A percentile compares a stretch with the other conserved stretches of the same genome.
phyloP scores from a whole-genome alignment of 371 early-diverging fungal species.

The Mortierella sp. region DNA sequence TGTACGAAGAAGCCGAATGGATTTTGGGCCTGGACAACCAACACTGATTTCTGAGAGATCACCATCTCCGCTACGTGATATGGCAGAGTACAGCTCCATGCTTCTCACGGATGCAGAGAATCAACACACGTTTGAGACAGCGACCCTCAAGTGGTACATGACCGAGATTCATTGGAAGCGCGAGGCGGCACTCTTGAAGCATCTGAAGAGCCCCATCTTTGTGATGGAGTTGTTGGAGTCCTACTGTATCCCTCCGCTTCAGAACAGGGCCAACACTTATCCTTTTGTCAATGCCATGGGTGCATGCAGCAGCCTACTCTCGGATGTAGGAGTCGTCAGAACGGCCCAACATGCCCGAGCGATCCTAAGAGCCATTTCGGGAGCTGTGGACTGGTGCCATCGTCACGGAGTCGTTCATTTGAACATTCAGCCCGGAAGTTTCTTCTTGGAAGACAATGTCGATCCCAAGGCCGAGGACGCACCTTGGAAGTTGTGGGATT shows the following conservation, averaged over 20 bases:
- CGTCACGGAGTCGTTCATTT: constrained; percentile 49
- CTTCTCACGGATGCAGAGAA: constrained; percentile 50
- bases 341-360: constrained; percentile 41
- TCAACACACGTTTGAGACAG: constrained; percentile 46
- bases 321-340: constrained; percentile 28
- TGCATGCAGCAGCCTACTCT: constrained; percentile 40
- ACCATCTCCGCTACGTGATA: constrained; percentile 6
- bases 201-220: constrained; percentile 52
- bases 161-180: constrained; percentile 54
- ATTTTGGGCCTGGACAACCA: neutral
- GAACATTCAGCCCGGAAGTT: constrained; percentile 51
- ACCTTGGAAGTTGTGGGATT: constrained; percentile 54
- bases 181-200: constrained; percentile 49
- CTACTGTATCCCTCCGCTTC: constrained; percentile 47
- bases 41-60: neutral
- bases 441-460: constrained; percentile 48
- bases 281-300: constrained; percentile 51
- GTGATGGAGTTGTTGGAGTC: constrained; percentile 49
- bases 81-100: constrained; percentile 43
- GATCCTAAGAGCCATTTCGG: constrained; percentile 41
- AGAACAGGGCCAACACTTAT: constrained; percentile 33
- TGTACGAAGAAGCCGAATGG: constrained; percentile 32
- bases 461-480: constrained; percentile 44
- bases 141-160: constrained; percentile 51
- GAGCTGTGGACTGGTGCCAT: constrained; percentile 52